A percentile compares a stretch with the other conserved stretches of the same genome.
phyloP scores from a whole-genome alignment of 768 basidiomycete genomes.

The Leccinum subtestaceum region DNA sequence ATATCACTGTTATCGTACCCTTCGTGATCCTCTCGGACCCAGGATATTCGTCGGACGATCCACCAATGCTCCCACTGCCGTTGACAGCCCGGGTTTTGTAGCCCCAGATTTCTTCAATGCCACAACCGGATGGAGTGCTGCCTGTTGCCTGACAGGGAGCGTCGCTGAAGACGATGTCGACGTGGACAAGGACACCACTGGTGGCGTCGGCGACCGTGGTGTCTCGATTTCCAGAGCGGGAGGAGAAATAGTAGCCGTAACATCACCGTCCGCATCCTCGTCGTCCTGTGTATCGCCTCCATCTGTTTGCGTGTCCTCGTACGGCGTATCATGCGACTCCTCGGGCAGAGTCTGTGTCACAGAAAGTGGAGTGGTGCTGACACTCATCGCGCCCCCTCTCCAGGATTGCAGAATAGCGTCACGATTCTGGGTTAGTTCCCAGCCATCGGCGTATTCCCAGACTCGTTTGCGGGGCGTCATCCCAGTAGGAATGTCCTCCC shows the following conservation, averaged over 20 bases:
- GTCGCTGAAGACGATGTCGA: slow-evolving; percentile 40
- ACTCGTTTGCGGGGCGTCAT: slow-evolving; percentile 72
- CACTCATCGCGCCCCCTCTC: slow-evolving; percentile 36
- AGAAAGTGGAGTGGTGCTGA: slow-evolving; percentile 38
- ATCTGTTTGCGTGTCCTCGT: slow-evolving; percentile 18
- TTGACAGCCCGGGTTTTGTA: slow-evolving; percentile 24
- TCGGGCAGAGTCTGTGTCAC: slow-evolving; percentile 37
- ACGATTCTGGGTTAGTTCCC: slow-evolving; percentile 67
- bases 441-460: slow-evolving; percentile 68
- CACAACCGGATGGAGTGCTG: slow-evolving; percentile 2
- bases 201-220: slow-evolving; percentile 21
- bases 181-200: slow-evolving; percentile 34
- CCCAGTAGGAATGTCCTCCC: slow-evolving; percentile 66
- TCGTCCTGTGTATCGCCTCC: slow-evolving; percentile 23
- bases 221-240: not conserved
- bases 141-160: slow-evolving; percentile 20
- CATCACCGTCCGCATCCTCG: slow-evolving; percentile 15
- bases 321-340: slow-evolving; percentile 17
- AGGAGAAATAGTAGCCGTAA: slow-evolving; percentile 20
- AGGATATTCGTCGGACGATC: slow-evolving; percentile 35
- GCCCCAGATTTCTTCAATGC: slow-evolving; percentile 22
- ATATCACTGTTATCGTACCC: slow-evolving; percentile 19
- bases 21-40: slow-evolving; percentile 33
- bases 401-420: slow-evolving; percentile 56
- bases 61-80: slow-evolving; percentile 26